Evolutionary conservation across 768 basidiomycete genomes (phyloP).

Genomic region (Lactarius hengduanensis): DNA sequence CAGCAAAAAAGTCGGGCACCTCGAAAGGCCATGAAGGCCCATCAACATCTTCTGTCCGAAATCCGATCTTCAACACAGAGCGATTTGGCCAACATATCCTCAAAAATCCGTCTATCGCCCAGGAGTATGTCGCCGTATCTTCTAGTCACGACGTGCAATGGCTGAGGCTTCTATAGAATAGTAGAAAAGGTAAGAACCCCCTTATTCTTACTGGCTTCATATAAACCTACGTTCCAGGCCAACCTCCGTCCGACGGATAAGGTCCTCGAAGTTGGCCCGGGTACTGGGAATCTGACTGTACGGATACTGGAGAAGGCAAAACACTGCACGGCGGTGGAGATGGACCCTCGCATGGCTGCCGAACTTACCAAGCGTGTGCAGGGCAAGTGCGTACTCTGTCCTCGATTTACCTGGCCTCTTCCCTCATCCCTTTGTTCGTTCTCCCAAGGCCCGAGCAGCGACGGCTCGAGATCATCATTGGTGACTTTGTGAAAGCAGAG

Average conservation of each 20-base stretch:
- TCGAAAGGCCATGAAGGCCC: conserved; percentile 42
- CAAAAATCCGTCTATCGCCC: conserved; percentile 87
- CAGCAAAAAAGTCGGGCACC: conserved; percentile 49
- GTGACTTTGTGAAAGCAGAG: conserved; percentile 98
- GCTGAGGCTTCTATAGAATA: conserved; percentile 21
- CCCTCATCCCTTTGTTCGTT: neutral
- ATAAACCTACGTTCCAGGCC: conserved; percentile 50
- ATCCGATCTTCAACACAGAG: conserved; percentile 92
- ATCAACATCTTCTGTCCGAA: conserved; percentile 50
- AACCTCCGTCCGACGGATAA: conserved; percentile 92
- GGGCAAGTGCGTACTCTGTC: conserved; percentile 76
- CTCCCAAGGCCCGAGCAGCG: conserved; percentile 70
- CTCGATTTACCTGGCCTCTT: neutral
- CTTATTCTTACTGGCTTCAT: neutral
- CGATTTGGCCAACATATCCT: conserved; percentile 97
- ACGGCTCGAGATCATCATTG: conserved; percentile 92
- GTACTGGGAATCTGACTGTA: conserved; percentile 95
- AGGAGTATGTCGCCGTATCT: conserved; percentile 57
- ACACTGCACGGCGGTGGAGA: conserved; percentile 91
- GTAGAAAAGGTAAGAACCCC: conserved; percentile 49
- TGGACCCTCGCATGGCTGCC: conserved; percentile 77
- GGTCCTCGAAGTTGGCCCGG: conserved; percentile 96
- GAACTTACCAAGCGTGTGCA: conserved; percentile 93
- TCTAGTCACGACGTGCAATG: conserved; percentile 9
- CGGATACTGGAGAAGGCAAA: conserved; percentile 92